Evolutionary conservation across 2,329 filamentous ascomycete species (phyloP), one percentile per base, ranked within the genome.

Genomic region (Clonostachys rosea): DNA sequence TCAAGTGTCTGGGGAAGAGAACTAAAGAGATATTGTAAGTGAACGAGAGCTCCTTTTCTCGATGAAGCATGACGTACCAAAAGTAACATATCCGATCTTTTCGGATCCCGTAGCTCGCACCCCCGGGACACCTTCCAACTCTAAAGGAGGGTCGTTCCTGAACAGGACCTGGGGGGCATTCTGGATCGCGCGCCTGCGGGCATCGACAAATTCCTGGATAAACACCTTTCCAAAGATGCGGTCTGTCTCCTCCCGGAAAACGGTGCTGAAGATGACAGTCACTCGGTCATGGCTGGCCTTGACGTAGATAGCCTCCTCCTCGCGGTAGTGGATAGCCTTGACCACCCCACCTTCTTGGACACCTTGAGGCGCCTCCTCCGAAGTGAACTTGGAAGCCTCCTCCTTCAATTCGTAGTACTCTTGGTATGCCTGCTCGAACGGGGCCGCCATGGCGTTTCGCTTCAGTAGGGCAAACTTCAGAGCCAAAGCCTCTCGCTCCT

Each of bases 281-380:
- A 99, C 94, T 60, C 94, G 85, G 66, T 99, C 94, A 72, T 95
- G 88, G 67, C 89, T 95, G 52, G 94, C 92, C 74, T 99, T 97
- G 74, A 99, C 87, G 69, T 95, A 99, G 63, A 99, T 97, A 45
- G 94, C 91, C 68, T 99, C 94, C 74, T 97, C 91, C 62, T 99
- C 95, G 48, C 94, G 88, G 73, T 99, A 99, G 69, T 97, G 92
- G 59, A 99, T 95, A 4, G 92, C 85, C 80, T 95, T 96, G 50
- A 97, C 86, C 57, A 94, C 84, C 48, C 92, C 91, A 44, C 94
- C 92, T 69, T 97, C 94, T 55, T 77, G 76, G 33, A 96, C 77
- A 52, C 91, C 92, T 65, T 96, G 90, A 1, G 94, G 94, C 46
- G 95, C 94, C 52, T 92, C 88, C 68, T 99, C 94, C 3, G 89